Evolutionary conservation across 768 basidiomycete genomes (phyloP).

Genomic region (Nidula microcarpa): DNA sequence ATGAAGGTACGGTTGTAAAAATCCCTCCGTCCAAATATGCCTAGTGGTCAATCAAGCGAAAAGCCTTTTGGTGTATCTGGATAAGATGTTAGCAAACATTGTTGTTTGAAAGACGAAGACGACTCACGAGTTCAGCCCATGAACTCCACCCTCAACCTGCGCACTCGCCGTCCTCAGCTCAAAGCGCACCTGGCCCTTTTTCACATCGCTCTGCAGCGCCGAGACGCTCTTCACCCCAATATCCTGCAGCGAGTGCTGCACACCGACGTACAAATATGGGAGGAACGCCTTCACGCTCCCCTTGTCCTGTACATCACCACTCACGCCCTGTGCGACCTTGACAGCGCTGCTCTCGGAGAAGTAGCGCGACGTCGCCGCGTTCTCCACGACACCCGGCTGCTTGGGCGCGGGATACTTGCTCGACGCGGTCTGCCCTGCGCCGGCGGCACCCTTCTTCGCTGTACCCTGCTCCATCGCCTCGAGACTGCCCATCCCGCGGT

Average conservation of each 20-base stretch:
- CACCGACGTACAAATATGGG: conserved; percentile 76
- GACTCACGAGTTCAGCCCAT: conserved; percentile 91
- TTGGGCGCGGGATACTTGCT: conserved; percentile 48
- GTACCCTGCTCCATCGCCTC: conserved; percentile 89
- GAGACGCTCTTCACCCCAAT: conserved; percentile 71
- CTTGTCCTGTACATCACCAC: conserved; percentile 96
- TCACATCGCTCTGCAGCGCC: conserved; percentile 66
- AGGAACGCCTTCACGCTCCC: conserved; percentile 91
- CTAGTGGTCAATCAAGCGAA: conserved; percentile 16
- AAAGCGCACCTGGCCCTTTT: conserved; percentile 70
- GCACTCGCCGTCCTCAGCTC: conserved; percentile 94
- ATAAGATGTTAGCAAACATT: conserved; percentile 1
- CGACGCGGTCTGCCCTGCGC: conserved; percentile 17
- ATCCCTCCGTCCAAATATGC: not conserved
- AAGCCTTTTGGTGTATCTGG: conserved; percentile 35
- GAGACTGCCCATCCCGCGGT: conserved; percentile 97
- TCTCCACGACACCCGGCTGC: conserved; percentile 59
- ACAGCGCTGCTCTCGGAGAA: conserved; percentile 90
- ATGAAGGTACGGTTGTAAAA: not conserved
- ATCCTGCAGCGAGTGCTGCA: conserved; percentile 96
- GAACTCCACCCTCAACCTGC: conserved; percentile 94
- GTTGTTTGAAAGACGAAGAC: conserved; percentile 3
- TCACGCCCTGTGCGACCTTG: conserved; percentile 96
- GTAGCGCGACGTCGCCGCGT: conserved; percentile 94
- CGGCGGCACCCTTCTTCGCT: conserved; percentile 22